Evolutionary conservation across 2,329 filamentous ascomycete species (phyloP), one percentile per base, ranked within the genome.

Genomic region (Colletotrichum sojae): DNA sequence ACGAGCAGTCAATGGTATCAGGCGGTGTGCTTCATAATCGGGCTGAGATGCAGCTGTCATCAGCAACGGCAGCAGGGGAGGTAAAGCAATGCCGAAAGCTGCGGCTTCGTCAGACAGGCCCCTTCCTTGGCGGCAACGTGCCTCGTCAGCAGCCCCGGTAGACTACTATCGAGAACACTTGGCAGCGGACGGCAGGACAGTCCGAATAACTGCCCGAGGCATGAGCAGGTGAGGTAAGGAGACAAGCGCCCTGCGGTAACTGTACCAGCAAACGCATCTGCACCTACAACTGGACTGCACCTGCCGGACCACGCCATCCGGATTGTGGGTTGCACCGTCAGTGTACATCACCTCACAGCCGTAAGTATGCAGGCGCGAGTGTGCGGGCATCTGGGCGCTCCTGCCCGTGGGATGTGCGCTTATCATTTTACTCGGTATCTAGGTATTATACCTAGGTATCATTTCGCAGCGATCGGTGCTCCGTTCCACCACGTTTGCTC

Each of bases 71-170:
- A 31, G 49, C 49, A 62, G 49, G 36, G 27, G 43, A 53, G 6
- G 10, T 69, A 10, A 15, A 51, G 55, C 52, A 60, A 53, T 69
- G 66, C 66, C 66, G 66, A 66, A 55, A 63, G 40, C 54, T 69
- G 61, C 66, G 61, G 66, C 54, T 68, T 39, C 46, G 59, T 67
- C 52, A 67, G 59, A 68, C 53, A 68, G 54, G 65, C 59, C 65
- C 52, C 39, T 58, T 63, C 53, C 64, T 67, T 67, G 64, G 58
- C 58, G 45, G 51, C 64, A 46, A 56, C 58, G 31, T 57, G 58
- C 57, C 36, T 63, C 52, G 58, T 67, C 64, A 67, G 52, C 58
- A 39, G 22, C 39, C 16, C 40, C 31, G 18, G 45, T 43, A 54
- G 40, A 18, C 15, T n/a, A 13, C 6, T 48, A n/a, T 48, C 16